Evolutionary conservation across 345 rosid genomes (phyloP).

Genomic region (Passiflora organensis): DNA sequence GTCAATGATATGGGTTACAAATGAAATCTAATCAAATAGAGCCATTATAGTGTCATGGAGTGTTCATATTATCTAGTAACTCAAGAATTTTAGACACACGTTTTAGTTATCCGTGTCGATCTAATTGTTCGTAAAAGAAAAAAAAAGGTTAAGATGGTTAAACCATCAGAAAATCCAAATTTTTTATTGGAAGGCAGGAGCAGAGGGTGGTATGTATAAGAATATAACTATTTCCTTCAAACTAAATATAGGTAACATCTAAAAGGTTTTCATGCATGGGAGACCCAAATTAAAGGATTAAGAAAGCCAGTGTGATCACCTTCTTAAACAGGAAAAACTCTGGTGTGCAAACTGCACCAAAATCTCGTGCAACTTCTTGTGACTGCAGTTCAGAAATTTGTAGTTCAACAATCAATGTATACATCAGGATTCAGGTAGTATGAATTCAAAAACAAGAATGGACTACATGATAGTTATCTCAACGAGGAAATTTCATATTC

Average conservation of each 20-base stretch:
- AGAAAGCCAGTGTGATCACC: conserved; percentile 33
- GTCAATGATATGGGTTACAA: no score
- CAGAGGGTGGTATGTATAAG: not conserved
- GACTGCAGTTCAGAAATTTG: conserved; percentile 37
- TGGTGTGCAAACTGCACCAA: conserved; percentile 85
- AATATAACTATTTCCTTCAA: not conserved
- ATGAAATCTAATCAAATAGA: no score
- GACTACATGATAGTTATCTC: not conserved
- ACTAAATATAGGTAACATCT: no score
- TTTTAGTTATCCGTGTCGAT: no score
- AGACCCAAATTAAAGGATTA: not conserved
- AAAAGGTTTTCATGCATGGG: not conserved
- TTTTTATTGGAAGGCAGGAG: no score
- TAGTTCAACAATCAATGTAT: not conserved
- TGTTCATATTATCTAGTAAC: no score
- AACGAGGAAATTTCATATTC: not conserved
- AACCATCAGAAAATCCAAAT: no score
- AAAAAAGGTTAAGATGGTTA: no score
- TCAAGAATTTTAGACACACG: no score
- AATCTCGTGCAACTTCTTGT: conserved; percentile 71
- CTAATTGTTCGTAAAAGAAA: no score
- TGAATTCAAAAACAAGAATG: not conserved
- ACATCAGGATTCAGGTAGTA: not conserved
- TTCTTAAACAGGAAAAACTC: conserved; percentile 81
- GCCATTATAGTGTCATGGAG: no score